Conservation (phyloP, 192 early-diverging fungal genomes). For the Entomortierella beljakovae region DNA sequence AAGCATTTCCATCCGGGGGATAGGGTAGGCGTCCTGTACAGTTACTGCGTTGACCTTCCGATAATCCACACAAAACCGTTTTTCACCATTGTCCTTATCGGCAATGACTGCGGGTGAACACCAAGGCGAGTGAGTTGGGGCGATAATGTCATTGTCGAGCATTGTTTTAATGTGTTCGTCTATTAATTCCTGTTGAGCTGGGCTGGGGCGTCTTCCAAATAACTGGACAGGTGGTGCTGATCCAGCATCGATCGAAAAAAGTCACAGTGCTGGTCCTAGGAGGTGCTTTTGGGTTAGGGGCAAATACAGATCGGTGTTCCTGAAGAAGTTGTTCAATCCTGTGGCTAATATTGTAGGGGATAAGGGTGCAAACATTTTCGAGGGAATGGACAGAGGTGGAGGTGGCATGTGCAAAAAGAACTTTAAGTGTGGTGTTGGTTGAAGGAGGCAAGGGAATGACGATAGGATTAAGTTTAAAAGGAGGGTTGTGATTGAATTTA, state of each 20-base stretch:
- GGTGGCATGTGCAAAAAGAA: too few species aligned
- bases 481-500: too few species aligned
- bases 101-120: constrained; percentile 28
- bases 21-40: constrained; percentile 55
- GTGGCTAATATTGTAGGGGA: not conserved
- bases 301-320: constrained; percentile 9
- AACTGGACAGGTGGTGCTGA: not conserved
- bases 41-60: constrained; percentile 61
- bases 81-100: constrained; percentile 13
- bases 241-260: constrained; percentile 8
- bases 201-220: not conserved
- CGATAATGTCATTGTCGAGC: constrained; percentile 56
- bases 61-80: constrained; percentile 58
- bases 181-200: not conserved
- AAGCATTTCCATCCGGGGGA: constrained; percentile 62
- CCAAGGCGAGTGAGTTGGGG: constrained; percentile 51
- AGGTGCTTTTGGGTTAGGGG: constrained; percentile 11
- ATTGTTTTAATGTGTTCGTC: constrained; percentile 29
- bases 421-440: too few species aligned
- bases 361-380: not conserved
- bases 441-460: too few species aligned
- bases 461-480: too few species aligned
- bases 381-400: not conserved
- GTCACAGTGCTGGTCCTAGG: not conserved
- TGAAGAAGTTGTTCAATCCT: not conserved